phyloP scores from a whole-genome alignment of 805 yeast species.

The Kodamaea restingae region DNA sequence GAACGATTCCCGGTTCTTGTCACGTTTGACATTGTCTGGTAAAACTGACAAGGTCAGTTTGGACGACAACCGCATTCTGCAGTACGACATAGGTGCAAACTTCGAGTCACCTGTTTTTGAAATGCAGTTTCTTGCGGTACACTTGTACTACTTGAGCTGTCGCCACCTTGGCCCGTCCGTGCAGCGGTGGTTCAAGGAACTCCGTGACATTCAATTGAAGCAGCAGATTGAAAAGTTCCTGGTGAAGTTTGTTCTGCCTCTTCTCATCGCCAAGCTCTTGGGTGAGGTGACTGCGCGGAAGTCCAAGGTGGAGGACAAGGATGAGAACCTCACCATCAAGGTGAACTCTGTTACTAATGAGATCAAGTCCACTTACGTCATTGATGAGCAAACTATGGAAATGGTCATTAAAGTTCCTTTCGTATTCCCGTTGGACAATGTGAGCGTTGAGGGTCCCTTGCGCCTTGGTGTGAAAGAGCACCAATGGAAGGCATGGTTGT shows the following conservation, averaged over 20 bases:
- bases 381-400: conserved; percentile 86
- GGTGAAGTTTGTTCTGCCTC: conserved; percentile 57
- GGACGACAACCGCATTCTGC: conserved; percentile 16
- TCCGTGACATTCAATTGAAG: conserved; percentile 66
- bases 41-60: conserved; percentile 9
- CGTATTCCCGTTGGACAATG: conserved; percentile 72
- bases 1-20: conserved; percentile 20
- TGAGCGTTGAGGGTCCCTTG: conserved; percentile 70
- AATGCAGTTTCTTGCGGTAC: conserved; percentile 38
- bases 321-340: conserved; percentile 53
- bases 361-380: conserved; percentile 65
- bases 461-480: conserved; percentile 86
- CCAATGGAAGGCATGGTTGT: conserved; percentile 92
- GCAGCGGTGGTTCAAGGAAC: conserved; percentile 65
- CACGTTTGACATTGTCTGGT: conserved; percentile 14
- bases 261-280: conserved; percentile 56
- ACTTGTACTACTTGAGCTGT: conserved; percentile 49
- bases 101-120: conserved; percentile 29
- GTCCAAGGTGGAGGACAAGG: conserved; percentile 25
- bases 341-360: conserved; percentile 61
- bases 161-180: conserved; percentile 52
- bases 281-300: conserved; percentile 44
- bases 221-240: conserved; percentile 60
- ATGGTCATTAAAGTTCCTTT: conserved; percentile 70
- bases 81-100: conserved; percentile 19